Conservation (phyloP, 2,329 filamentous ascomycete genomes). For the Colletotrichum eremochloae region DNA sequence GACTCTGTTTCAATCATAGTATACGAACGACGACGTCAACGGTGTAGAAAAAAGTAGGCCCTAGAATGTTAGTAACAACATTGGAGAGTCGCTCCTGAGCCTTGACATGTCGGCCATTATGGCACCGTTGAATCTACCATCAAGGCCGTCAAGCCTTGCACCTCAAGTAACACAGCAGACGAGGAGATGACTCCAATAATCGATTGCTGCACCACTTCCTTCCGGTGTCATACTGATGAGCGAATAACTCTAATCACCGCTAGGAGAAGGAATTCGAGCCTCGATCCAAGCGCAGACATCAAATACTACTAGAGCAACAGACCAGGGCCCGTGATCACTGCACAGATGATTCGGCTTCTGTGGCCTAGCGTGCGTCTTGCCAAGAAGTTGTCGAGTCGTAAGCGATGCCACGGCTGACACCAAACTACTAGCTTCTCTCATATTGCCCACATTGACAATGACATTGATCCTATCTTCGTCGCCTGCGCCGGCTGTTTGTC, state of each 20-base stretch:
- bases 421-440: background rate
- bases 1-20: too few relatives aligned
- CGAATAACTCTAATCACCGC: background rate
- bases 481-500: background rate
- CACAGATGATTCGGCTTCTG: constrained; percentile 1
- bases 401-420: background rate
- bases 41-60: too few relatives aligned
- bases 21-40: too few relatives aligned
- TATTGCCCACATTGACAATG: too few relatives aligned
- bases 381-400: background rate
- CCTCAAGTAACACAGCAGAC: too few relatives aligned
- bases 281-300: background rate
- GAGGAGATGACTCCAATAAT: too few relatives aligned
- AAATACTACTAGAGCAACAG: background rate
- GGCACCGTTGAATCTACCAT: too few relatives aligned
- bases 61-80: too few relatives aligned
- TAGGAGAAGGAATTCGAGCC: background rate
- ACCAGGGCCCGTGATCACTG: background rate
- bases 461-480: too few relatives aligned
- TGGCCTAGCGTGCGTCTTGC: background rate
- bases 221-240: background rate
- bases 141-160: too few relatives aligned
- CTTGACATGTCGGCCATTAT: too few relatives aligned
- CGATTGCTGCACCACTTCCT: background rate
- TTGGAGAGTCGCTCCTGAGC: too few relatives aligned